These are phyloP conservation scores for Chaetomidium leptoderma DNA, from an alignment of 495 filamentous ascomycete species.

Conservation along the genomic window DNA sequence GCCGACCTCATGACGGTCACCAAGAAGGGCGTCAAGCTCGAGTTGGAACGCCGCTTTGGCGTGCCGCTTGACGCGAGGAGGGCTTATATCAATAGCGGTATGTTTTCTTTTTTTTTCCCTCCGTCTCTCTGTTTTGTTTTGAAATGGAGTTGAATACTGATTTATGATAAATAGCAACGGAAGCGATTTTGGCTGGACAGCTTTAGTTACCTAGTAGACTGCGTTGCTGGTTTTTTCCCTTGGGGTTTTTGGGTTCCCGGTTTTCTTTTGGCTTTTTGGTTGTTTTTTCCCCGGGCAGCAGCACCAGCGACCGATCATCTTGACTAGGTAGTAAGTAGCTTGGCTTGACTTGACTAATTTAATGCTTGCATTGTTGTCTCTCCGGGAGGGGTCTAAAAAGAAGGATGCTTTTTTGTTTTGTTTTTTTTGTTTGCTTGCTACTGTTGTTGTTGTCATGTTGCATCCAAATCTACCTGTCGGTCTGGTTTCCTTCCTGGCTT, in stretches of 20 bases:
- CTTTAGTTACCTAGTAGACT: constrained; percentile 29
- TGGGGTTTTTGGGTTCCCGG: neutral
- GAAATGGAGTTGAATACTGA: no score
- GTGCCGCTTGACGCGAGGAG: constrained; percentile 74
- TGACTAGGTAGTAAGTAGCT: neutral
- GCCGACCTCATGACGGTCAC: constrained; percentile 96
- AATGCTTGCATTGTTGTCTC: constrained; percentile 1
- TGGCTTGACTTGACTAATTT: constrained; percentile 1
- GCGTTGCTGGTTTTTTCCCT: neutral
- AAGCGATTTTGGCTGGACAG: constrained; percentile 47
- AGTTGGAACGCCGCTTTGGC: constrained; percentile 85
- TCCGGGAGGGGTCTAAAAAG: neutral
- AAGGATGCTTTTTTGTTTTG: neutral
- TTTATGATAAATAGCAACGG: constrained; percentile 37
- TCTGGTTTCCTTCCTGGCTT: neutral
- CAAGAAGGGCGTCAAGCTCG: constrained; percentile 95
- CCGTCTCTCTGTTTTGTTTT: neutral
- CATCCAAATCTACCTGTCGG: neutral
- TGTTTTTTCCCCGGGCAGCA: neutral
- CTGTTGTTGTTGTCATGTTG: neutral
- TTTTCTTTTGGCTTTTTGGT: neutral
- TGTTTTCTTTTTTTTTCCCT: constrained; percentile 30
- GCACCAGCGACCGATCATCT: neutral
- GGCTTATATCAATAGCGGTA: constrained; percentile 92
- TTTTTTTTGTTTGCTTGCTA: neutral